These are phyloP conservation scores for Rhizophagus prolifer DNA, from an alignment of 192 early-diverging fungal species.

Conservation along the genomic window DNA sequence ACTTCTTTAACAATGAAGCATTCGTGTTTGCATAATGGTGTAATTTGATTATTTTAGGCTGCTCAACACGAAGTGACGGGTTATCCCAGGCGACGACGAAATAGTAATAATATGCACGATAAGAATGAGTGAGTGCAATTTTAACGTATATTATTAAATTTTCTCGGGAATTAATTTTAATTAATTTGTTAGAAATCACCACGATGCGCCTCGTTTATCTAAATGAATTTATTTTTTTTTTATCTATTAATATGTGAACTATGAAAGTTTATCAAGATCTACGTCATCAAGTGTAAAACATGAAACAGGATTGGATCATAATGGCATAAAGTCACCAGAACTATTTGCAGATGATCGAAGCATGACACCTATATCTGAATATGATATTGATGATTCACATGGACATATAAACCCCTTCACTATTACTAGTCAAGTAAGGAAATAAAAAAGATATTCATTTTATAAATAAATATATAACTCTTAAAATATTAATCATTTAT, in stretches of 20 bases:
- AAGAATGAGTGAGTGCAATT: no score
- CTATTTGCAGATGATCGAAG: neutral
- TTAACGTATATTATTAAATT: no score
- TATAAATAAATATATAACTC: neutral
- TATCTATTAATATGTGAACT: neutral
- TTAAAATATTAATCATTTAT: neutral
- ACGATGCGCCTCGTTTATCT: no score
- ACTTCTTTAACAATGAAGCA: neutral
- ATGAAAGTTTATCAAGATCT: neutral
- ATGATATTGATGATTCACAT: constrained; percentile 2
- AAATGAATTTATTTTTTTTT: no score
- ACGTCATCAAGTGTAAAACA: neutral
- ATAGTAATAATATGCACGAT: no score
- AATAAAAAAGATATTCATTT: neutral
- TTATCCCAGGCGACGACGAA: neutral
- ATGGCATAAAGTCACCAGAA: neutral
- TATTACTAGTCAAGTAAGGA: neutral
- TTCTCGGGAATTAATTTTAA: no score
- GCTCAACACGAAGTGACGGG: neutral
- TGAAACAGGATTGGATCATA: neutral
- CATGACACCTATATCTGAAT: constrained; percentile 23
- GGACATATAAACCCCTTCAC: constrained; percentile 17
- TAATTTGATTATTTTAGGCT: neutral
- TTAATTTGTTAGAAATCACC: no score
- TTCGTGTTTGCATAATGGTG: neutral